Conservation (phyloP, 1,284 basidiomycete genomes). For the Somion occarium region DNA sequence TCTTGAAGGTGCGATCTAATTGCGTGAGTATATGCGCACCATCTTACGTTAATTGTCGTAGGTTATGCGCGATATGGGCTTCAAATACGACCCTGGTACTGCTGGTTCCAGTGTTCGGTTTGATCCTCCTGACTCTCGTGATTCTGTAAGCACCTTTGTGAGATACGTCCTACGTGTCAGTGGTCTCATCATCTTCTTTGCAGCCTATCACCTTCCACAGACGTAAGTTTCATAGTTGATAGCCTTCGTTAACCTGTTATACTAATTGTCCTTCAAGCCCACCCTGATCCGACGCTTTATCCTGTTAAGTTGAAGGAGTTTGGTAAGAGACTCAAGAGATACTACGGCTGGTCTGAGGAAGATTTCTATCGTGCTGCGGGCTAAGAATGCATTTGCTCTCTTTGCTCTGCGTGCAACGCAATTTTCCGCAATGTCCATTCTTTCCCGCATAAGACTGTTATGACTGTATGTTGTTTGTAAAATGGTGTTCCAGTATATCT, state of each 20-base stretch:
- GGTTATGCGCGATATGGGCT: constrained; percentile 77
- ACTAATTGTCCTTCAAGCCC: constrained; percentile 39
- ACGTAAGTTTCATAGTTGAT: constrained; percentile 41
- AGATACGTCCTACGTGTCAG: neutral
- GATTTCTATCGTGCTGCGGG: constrained; percentile 35
- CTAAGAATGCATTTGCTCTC: no score
- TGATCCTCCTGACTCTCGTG: constrained; percentile 58
- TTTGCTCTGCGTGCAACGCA: no score
- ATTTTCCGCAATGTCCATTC: no score
- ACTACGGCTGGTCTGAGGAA: constrained; percentile 69
- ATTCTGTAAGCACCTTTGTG: constrained; percentile 39
- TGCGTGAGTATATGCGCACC: neutral
- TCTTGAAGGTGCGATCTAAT: constrained; percentile 41
- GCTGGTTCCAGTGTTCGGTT: constrained; percentile 81
- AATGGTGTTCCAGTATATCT: no score
- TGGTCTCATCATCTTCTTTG: neutral
- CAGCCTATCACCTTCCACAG: constrained; percentile 75
- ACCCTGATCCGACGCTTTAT: constrained; percentile 63
- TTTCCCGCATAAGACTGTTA: no score
- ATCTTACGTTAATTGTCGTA: constrained; percentile 21
- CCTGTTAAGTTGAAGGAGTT: constrained; percentile 47
- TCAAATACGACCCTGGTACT: constrained; percentile 63
- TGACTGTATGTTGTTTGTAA: no score
- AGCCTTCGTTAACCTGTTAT: no score
- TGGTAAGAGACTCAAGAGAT: constrained; percentile 52